A percentile compares a stretch with the other conserved stretches of the same genome.
Evolutionary conservation across 2,329 filamentous ascomycete genomes (phyloP).

Genomic region (Fusarium pseudograminearum): DNA sequence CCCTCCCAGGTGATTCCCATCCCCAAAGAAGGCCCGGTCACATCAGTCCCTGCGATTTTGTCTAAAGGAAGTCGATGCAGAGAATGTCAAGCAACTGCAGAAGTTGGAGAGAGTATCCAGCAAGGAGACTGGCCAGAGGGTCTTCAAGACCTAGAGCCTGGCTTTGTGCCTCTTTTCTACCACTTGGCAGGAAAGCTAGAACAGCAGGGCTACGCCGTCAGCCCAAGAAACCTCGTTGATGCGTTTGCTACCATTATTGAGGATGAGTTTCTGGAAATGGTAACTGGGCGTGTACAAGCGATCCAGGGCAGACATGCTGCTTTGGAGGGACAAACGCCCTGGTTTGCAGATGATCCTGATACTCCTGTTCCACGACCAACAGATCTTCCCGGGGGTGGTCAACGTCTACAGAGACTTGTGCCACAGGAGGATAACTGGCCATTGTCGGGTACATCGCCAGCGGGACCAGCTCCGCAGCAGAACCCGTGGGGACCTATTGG

Average conservation of each 20-base stretch:
- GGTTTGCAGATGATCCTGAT: background rate
- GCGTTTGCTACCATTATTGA: slow-evolving; percentile 16
- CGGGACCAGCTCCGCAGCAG: too few species aligned
- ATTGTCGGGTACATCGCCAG: too few species aligned
- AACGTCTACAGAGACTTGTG: background rate
- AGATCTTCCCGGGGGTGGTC: background rate
- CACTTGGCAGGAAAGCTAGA: slow-evolving; percentile 21
- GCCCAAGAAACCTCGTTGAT: background rate
- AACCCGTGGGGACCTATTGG: too few species aligned
- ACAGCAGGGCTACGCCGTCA: fast-evolving
- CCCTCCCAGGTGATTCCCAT: background rate
- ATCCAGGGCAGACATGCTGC: background rate
- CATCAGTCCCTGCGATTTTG: background rate
- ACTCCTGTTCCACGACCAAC: background rate
- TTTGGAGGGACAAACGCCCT: background rate
- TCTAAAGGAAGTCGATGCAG: slow-evolving; percentile 18
- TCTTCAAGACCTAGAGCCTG: slow-evolving; percentile 15
- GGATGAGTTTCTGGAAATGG: slow-evolving; percentile 21
- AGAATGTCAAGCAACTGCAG: slow-evolving; percentile 20
- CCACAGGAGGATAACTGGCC: too few species aligned
- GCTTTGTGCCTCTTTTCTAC: slow-evolving; percentile 37
- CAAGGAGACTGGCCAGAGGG: slow-evolving; percentile 17
- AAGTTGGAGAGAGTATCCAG: slow-evolving; percentile 11
- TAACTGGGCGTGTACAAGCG: background rate
- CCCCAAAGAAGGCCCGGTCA: background rate